Percentiles rank a stretch among this genome's conserved stretches.
Evolutionary conservation across 176 grass and related monocot species (phyloP).

Genomic region (sorghum (Sorghum bicolor)): DNA sequence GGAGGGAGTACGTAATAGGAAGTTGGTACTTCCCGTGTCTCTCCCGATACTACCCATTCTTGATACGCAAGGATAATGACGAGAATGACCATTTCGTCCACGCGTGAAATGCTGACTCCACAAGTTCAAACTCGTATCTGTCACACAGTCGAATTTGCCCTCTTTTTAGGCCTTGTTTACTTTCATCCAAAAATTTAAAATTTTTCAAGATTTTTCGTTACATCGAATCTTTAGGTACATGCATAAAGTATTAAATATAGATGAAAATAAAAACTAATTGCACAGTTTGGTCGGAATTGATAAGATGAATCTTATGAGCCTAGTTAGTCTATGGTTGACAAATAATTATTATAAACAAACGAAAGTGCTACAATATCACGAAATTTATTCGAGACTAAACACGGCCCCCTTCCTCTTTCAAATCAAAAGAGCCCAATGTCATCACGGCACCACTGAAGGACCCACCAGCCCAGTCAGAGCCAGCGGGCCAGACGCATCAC

Average conservation of each 20-base stretch:
- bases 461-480: conserved; percentile 8
- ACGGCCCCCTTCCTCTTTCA: not conserved
- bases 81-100: not conserved
- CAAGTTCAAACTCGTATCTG: not conserved
- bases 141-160: not conserved
- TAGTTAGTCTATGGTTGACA: too few relatives aligned
- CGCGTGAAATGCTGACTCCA: not conserved
- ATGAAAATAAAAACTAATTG: too few relatives aligned
- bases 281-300: too few relatives aligned
- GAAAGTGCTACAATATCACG: too few relatives aligned
- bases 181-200: too few relatives aligned
- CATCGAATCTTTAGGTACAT: too few relatives aligned
- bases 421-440: not conserved
- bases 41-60: not conserved
- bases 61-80: not conserved
- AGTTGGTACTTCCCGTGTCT: not conserved
- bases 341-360: too few relatives aligned
- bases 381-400: too few relatives aligned
- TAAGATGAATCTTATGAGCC: too few relatives aligned
- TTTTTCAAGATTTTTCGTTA: too few relatives aligned
- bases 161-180: too few relatives aligned
- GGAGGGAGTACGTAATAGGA: not conserved
- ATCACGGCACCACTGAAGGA: not conserved
- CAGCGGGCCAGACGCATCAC: not conserved
- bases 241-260: too few relatives aligned